phyloP scores from a whole-genome alignment of 192 early-diverging fungal genomes.

The Diversispora eburnea region DNA sequence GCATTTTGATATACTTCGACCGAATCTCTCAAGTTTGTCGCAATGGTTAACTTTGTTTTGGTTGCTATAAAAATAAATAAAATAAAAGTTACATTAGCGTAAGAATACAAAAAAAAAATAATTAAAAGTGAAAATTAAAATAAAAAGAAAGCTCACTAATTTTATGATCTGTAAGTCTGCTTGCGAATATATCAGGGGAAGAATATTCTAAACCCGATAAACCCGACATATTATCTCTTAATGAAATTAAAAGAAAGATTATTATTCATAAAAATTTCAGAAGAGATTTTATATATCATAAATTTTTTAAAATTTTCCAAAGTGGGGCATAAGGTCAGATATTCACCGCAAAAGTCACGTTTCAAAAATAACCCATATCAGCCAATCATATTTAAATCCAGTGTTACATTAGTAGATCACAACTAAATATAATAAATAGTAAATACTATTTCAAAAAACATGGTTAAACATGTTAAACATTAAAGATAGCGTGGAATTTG shows the following conservation, averaged over 20 bases:
- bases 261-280: neutral
- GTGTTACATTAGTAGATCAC: too few species aligned
- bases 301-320: neutral
- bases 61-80: constrained; percentile 40
- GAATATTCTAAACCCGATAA: neutral
- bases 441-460: too few species aligned
- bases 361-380: neutral
- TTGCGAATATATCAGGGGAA: neutral
- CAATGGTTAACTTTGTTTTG: constrained; percentile 75
- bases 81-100: neutral
- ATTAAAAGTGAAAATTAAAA: neutral
- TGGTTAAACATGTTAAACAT: too few species aligned
- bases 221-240: neutral
- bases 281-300: neutral
- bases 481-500: too few species aligned
- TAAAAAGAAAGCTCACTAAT: neutral
- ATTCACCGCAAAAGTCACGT: neutral
- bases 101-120: neutral
- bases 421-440: too few species aligned
- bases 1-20: constrained; percentile 85
- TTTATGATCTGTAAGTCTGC: neutral
- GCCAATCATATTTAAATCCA: neutral
- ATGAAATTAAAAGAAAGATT: neutral
- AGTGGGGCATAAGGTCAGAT: constrained; percentile 11
- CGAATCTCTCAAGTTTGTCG: constrained; percentile 82